A percentile compares a stretch with the other conserved stretches of the same genome.
phyloP scores from a whole-genome alignment of 139 green algal genomes.

The Deuterostichococcus epilithicus region DNA sequence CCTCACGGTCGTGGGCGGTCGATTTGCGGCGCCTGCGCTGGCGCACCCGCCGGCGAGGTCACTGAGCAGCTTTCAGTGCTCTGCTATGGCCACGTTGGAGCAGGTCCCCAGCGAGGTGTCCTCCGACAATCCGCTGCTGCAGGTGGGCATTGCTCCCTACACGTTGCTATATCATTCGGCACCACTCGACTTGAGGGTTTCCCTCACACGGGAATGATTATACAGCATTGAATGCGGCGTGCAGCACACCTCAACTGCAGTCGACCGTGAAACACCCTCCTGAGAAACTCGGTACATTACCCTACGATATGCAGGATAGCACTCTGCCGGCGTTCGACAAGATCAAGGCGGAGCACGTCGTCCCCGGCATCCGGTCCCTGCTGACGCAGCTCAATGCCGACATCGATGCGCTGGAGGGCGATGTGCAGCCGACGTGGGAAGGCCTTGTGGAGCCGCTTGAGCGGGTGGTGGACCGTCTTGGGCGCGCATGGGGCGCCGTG shows the following conservation, averaged over 20 bases:
- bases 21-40: not conserved
- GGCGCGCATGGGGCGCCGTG: conserved; percentile 84
- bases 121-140: not conserved
- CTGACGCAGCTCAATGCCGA: conserved; percentile 66
- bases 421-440: conserved; percentile 64
- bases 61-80: not conserved
- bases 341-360: conserved; percentile 86
- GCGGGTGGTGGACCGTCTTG: conserved; percentile 73
- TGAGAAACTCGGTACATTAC: no score
- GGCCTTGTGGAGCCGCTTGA: conserved; percentile 85
- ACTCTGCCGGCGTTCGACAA: conserved; percentile 75
- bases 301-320: conserved; percentile 41
- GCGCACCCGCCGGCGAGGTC: not conserved
- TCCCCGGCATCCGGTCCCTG: conserved; percentile 78
- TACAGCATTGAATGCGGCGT: no score
- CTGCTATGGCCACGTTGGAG: not conserved
- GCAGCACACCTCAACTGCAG: no score
- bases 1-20: not conserved
- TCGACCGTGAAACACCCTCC: no score
- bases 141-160: no score
- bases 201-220: no score
- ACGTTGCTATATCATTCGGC: no score
- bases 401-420: conserved; percentile 69
- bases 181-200: no score
- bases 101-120: not conserved